Conservation (phyloP, 345 rosid species). For the Laguncularia racemosa region DNA sequence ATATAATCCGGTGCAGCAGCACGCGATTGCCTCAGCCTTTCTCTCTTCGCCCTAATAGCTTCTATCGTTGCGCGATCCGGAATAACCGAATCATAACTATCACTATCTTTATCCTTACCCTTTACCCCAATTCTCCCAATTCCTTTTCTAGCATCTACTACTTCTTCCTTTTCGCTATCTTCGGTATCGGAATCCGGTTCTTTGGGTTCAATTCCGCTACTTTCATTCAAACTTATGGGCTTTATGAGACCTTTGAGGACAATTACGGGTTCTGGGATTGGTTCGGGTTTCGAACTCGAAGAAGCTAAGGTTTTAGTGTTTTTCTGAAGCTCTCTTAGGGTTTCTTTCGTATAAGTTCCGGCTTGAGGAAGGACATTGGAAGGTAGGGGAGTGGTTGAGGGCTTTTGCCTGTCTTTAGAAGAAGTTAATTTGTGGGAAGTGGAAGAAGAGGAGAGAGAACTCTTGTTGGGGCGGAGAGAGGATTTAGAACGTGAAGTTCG, state of each 20-base stretch:
- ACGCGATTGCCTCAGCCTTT: conserved; percentile 51
- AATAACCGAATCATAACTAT: conserved; percentile 15
- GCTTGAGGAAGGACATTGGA: conserved; percentile 84
- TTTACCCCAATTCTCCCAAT: conserved; percentile 1
- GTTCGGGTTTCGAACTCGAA: conserved; percentile 31
- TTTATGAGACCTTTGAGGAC: conserved; percentile 17
- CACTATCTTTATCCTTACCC: conserved; percentile 26
- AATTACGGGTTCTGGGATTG: conserved; percentile 9
- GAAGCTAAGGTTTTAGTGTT: conserved; percentile 40
- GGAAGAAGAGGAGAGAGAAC: conserved; percentile 21
- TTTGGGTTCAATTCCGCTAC: neutral
- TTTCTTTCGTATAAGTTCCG: conserved; percentile 83
- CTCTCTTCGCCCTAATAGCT: conserved; percentile 64
- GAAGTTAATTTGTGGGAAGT: conserved; percentile 54
- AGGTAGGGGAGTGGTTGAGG: conserved; percentile 23
- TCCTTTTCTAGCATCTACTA: conserved; percentile 2
- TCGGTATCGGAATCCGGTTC: conserved; percentile 25
- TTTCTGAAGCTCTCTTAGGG: conserved; percentile 69
- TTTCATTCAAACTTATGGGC: neutral
- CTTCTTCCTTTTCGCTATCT: conserved; percentile 3
- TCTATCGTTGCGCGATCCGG: conserved; percentile 51
- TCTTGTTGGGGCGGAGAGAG: conserved; percentile 26
- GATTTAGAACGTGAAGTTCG: conserved; percentile 18
- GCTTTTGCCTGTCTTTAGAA: conserved; percentile 41
- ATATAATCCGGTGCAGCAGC: conserved; percentile 67